Base-by-base conservation (phyloP, 148 eudicot species). In the Rhododendron molle region DNA sequence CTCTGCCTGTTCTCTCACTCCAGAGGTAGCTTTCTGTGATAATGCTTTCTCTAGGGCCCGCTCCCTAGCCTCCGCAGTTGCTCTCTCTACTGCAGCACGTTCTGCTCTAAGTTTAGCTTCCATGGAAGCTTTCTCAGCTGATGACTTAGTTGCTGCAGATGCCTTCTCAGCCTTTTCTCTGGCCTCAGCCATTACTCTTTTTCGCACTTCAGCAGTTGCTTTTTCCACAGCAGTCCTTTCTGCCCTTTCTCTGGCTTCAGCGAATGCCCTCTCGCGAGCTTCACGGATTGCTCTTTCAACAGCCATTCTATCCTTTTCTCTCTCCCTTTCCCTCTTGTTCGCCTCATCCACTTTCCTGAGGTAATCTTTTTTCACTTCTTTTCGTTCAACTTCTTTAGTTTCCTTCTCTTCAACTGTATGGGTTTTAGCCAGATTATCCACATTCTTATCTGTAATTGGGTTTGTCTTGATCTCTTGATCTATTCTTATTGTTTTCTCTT, bases 71-170 rank as follows among this genome's bases (percentile, higher is more conserved):
- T 97, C 99, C 40, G 92, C 91, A 72, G 95, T 94, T 18, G 98
- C 99, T 89, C 98, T 89, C 87, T 97, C 99, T 44, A 97, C 99
- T 52, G 98, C 98, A 89, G 98, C 99, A 28, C 99, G 98, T 89
- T 97, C 98, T 32, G 94, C 92, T 88, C 88, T 93, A 76, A 92
- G 94, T 88, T 93, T 97, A 74, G 98, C 95, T 83, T 94, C 94
- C 11, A 80, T 76, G 11, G 94, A 89, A 83, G 93, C 93, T 89
- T 93, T 97, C 50, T 94, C 98, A 73, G 89, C 82, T 67, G 89
- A 77, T 74, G 91, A 83, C 85, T 89, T 92, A 14, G 80, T 83
- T 67, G 89, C 91, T 81, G 85, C 78, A 82, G 91, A 87, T 76
- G 91, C 85, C 89, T 93, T 95, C 78, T 91, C 98, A 83, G 62